A percentile compares a stretch with the other conserved stretches of the same genome.
phyloP scores from a whole-genome alignment of 768 basidiomycete species.

The Fistulinella prunicolor region DNA sequence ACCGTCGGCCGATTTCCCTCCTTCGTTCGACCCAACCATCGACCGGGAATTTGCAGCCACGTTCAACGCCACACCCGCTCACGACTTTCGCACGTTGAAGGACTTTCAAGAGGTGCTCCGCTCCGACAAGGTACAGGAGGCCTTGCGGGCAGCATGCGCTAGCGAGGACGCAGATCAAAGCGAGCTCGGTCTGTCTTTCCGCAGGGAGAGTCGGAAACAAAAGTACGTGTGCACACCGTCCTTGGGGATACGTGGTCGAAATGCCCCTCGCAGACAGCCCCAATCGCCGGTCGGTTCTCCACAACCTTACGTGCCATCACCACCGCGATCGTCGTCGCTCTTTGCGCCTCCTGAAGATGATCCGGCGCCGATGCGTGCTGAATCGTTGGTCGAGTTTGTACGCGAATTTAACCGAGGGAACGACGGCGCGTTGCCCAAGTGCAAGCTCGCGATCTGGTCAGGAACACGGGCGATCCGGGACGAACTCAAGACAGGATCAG shows the following conservation, averaged over 20 bases:
- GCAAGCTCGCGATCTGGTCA: conserved; percentile 57
- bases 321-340: conserved; percentile 35
- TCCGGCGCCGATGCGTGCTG: conserved; percentile 38
- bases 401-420: conserved; percentile 49
- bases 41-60: conserved; percentile 29
- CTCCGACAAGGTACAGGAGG: conserved; percentile 55
- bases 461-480: conserved; percentile 23
- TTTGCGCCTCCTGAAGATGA: conserved; percentile 43
- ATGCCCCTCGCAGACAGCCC: conserved; percentile 37
- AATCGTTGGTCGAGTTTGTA: conserved; percentile 52
- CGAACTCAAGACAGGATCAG: too few relatives aligned
- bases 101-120: conserved; percentile 46
- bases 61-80: conserved; percentile 27
- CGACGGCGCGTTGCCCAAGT: conserved; percentile 12
- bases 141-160: conserved; percentile 50
- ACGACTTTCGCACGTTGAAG: conserved; percentile 47
- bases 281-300: conserved; percentile 58
- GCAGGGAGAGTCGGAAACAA: conserved; percentile 53
- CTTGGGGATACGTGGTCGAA: background rate
- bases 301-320: conserved; percentile 49
- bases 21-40: conserved; percentile 26
- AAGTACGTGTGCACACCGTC: conserved; percentile 39
- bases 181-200: conserved; percentile 43
- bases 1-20: conserved; percentile 28
- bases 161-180: conserved; percentile 53